Conservation (phyloP, 768 basidiomycete genomes). For the Russula sp. region DNA sequence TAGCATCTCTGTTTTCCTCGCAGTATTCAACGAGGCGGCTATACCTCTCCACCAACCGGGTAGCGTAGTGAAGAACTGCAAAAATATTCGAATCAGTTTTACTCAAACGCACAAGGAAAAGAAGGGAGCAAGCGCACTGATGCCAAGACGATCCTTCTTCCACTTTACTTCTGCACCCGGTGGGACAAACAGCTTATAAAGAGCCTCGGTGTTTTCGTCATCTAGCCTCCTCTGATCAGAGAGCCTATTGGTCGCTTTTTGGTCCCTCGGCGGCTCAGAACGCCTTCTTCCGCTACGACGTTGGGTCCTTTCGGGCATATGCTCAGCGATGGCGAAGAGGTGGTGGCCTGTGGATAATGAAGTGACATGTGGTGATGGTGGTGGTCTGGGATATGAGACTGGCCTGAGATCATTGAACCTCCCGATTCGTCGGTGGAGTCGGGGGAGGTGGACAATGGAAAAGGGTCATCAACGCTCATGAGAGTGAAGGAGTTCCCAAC, state of each 20-base stretch:
- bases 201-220: conserved; percentile 6
- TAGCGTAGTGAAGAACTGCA: conserved; percentile 12
- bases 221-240: conserved; percentile 3
- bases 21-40: not conserved
- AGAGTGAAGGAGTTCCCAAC: not conserved
- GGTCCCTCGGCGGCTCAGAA: conserved; percentile 2
- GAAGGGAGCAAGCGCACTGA: not conserved
- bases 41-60: not conserved
- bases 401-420: too few species aligned
- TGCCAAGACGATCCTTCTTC: conserved; percentile 23
- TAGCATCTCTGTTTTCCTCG: not conserved
- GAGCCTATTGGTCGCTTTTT: conserved; percentile 13
- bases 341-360: not conserved
- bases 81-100: not conserved
- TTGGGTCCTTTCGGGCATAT: not conserved
- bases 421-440: not conserved
- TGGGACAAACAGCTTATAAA: conserved; percentile 16
- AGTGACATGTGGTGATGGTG: not conserved
- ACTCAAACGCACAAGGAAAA: not conserved
- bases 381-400: not conserved
- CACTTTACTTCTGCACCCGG: not conserved
- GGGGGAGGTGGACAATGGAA: not conserved
- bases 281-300: not conserved
- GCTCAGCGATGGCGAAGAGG: not conserved
- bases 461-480: not conserved